Evolutionary conservation across 2,329 filamentous ascomycete genomes (phyloP).

Genomic region (Stenocarpella maydis): DNA sequence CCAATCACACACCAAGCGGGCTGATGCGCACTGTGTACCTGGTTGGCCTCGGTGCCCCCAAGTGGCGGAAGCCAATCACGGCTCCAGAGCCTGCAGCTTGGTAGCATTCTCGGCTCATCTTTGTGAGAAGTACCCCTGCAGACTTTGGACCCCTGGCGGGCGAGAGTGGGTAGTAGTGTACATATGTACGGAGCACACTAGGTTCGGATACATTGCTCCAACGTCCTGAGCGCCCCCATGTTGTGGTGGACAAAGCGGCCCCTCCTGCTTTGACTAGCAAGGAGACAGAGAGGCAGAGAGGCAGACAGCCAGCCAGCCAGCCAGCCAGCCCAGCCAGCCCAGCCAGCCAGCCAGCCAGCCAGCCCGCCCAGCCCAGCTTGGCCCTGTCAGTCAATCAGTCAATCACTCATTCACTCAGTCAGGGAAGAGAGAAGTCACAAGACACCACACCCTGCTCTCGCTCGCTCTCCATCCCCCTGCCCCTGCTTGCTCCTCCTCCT

Average conservation of each 20-base stretch:
- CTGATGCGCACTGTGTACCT: constrained; percentile 22
- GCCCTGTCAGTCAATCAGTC: no score
- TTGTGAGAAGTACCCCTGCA: constrained; percentile 7
- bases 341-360: no score
- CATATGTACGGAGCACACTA: constrained; percentile 6
- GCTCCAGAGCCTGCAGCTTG: constrained; percentile 13
- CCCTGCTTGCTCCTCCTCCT: neutral
- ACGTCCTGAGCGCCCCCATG: constrained; percentile 24
- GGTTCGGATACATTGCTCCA: neutral
- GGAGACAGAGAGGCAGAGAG: neutral
- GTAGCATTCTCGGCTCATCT: constrained; percentile 29
- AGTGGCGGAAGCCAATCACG: constrained; percentile 20
- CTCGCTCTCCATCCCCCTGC: neutral
- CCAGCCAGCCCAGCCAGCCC: no score
- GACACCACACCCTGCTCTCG: no score
- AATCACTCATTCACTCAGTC: no score
- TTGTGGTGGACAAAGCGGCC: constrained; percentile 29
- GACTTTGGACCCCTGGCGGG: no score
- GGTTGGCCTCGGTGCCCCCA: neutral
- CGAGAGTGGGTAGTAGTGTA: neutral
- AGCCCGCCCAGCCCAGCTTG: no score
- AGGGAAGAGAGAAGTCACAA: no score
- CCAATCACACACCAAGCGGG: neutral
- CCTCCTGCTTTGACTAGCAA: neutral
- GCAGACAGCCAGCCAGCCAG: neutral